A percentile compares a stretch with the other conserved stretches of the same genome.
These are phyloP conservation scores for Xerocomus tenax DNA, from an alignment of 1,284 basidiomycete species.

Conservation along the genomic window DNA sequence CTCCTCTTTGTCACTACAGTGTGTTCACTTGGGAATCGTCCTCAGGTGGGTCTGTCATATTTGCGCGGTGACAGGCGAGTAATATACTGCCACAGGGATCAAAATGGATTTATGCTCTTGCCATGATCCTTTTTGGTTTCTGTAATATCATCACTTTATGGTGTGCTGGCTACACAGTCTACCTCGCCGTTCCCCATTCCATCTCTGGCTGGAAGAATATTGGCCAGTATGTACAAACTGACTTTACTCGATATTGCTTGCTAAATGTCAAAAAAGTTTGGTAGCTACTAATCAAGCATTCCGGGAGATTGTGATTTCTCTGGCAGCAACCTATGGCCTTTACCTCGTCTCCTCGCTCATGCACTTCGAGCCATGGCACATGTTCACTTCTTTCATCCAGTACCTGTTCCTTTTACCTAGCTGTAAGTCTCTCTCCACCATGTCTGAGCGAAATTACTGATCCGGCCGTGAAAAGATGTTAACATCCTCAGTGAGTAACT, in stretches of 20 bases:
- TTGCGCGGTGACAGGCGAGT: slow-evolving; percentile 1
- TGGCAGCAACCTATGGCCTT: slow-evolving; percentile 81
- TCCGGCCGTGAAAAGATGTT: slow-evolving; percentile 47
- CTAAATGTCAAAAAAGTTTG: slow-evolving; percentile 38
- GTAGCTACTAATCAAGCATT: slow-evolving; percentile 61
- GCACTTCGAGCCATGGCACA: slow-evolving; percentile 89
- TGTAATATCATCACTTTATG: slow-evolving; percentile 75
- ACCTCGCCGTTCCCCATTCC: slow-evolving; percentile 71
- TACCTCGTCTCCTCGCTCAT: slow-evolving; percentile 82
- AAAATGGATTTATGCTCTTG: slow-evolving; percentile 73
- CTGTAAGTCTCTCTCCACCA: slow-evolving; percentile 39
- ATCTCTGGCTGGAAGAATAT: slow-evolving; percentile 66
- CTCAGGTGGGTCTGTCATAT: slow-evolving; percentile 43
- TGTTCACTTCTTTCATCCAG: slow-evolving; percentile 84
- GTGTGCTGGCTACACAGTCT: slow-evolving; percentile 84
- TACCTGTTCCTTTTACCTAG: slow-evolving; percentile 75
- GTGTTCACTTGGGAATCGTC: slow-evolving; percentile 80
- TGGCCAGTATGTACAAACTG: slow-evolving; percentile 41
- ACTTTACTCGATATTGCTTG: neutral
- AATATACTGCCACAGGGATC: slow-evolving; percentile 45
- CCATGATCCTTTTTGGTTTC: slow-evolving; percentile 66
- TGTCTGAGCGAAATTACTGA: slow-evolving; percentile 9
- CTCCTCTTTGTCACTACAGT: slow-evolving; percentile 68
- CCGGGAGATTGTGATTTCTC: slow-evolving; percentile 71
- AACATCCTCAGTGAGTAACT: slow-evolving; percentile 66